A percentile compares a stretch with the other conserved stretches of the same genome.
These are phyloP conservation scores for Paspalum notatum DNA, from an alignment of 176 grass and related monocot genomes.

Conservation along the genomic window DNA sequence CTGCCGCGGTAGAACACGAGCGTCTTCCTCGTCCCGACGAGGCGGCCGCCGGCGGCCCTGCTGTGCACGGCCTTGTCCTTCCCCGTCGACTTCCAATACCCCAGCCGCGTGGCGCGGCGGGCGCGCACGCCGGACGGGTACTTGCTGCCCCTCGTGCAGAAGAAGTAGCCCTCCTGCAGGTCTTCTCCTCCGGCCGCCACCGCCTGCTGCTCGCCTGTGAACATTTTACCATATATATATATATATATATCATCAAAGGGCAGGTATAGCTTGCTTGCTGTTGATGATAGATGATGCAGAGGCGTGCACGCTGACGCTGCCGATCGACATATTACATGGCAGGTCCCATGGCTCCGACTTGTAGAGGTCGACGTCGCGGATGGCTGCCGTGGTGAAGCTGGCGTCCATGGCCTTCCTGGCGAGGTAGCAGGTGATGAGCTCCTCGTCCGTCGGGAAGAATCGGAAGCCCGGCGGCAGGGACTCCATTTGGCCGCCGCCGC, in stretches of 20 bases:
- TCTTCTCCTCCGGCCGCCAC: conserved; percentile 11
- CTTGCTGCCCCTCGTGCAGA: conserved; percentile 53
- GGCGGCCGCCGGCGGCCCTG: not conserved
- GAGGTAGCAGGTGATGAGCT: conserved; percentile 65
- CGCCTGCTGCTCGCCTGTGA: conserved; percentile 1
- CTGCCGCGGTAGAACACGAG: conserved; percentile 55
- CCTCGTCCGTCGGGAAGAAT: conserved; percentile 71
- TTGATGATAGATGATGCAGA: not conserved
- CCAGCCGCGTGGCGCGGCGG: conserved; percentile 45
- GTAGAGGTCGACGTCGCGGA: conserved; percentile 60
- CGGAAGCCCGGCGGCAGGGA: too few relatives aligned
- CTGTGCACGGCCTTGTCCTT: conserved; percentile 51
- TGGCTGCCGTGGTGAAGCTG: conserved; percentile 46
- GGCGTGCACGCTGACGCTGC: not conserved
- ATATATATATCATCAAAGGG: not conserved
- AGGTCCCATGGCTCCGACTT: conserved; percentile 66
- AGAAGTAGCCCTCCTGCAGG: conserved; percentile 46
- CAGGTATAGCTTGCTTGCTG: not conserved
- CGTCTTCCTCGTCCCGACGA: conserved; percentile 62
- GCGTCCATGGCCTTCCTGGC: conserved; percentile 52
- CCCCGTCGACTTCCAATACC: conserved; percentile 67
- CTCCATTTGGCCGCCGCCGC: too few relatives aligned
- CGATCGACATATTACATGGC: too few relatives aligned
- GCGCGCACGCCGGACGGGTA: conserved; percentile 47
- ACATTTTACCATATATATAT: not conserved